Conservation (phyloP, 2,329 filamentous ascomycete species). For the Aspergillus hiratsukae region DNA sequence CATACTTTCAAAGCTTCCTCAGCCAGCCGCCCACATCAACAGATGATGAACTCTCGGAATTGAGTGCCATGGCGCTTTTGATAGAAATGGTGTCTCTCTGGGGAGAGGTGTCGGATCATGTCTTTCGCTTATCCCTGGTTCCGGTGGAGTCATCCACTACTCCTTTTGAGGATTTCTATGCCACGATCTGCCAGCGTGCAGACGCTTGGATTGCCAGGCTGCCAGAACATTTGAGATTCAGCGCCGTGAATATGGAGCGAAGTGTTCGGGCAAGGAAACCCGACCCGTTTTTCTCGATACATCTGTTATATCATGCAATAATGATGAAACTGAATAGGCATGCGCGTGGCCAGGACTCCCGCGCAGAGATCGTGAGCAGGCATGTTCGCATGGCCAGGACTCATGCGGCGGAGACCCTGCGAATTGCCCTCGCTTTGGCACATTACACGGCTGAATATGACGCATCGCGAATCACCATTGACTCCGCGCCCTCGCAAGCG, state of each 20-base stretch:
- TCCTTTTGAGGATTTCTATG: slow-evolving; percentile 50
- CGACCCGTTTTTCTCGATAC: slow-evolving; percentile 60
- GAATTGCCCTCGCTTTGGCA: slow-evolving; percentile 32
- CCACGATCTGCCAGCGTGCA: slow-evolving; percentile 49
- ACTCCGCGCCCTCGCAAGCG: slow-evolving; percentile 24
- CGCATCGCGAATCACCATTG: slow-evolving; percentile 15
- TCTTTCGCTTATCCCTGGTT: slow-evolving; percentile 50
- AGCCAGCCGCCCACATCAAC: slow-evolving; percentile 35
- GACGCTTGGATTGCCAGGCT: slow-evolving; percentile 57
- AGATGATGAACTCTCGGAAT: slow-evolving; percentile 34
- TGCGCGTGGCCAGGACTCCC: slow-evolving; percentile 43
- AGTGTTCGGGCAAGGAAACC: slow-evolving; percentile 52
- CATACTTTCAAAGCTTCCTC: slow-evolving; percentile 56
- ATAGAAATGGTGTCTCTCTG: slow-evolving; percentile 62
- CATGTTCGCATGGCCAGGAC: slow-evolving; percentile 49
- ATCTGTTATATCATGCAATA: slow-evolving; percentile 62
- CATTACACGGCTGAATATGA: slow-evolving; percentile 21
- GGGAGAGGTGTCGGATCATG: slow-evolving; percentile 59
- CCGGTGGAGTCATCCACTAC: slow-evolving; percentile 41
- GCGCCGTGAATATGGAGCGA: slow-evolving; percentile 53
- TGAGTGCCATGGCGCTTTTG: slow-evolving; percentile 56
- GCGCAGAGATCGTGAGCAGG: slow-evolving; percentile 38
- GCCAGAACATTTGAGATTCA: slow-evolving; percentile 53
- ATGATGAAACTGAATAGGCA: slow-evolving; percentile 64
- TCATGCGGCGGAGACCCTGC: slow-evolving; percentile 52